Base-by-base conservation (phyloP, 208 protist genomes). In the Trypanosoma theileri region DNA sequence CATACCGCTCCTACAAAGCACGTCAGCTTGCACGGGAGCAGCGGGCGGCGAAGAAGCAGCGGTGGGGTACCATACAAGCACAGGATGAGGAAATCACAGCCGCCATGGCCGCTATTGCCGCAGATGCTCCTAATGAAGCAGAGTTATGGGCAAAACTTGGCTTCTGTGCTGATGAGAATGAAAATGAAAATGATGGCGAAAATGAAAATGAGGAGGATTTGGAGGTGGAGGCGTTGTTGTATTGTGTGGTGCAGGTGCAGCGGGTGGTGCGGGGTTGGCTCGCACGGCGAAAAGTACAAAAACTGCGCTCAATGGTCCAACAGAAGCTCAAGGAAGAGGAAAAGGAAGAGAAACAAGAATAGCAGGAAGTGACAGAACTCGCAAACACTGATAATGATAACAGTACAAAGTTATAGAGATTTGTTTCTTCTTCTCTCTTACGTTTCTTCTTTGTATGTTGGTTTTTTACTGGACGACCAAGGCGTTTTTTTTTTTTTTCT, bases 11-110 rank as follows among this genome's bases (percentile, higher is more conserved):
- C 4, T 71, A 69, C 51, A 56, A 24, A 21, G 72, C 64, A 4
- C 56, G 72, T 19, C 55, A 46, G 12, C 8, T 45, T 17, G 72
- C 51, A 42, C 21, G 17, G 19, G 26, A 42, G 54, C 62, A 65
- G 59, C 63, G 62, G 12, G 46, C 59, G 40, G 70, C 70, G 13
- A 75, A 65, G 48, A 6, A 69, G 31, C 22, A 45, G 24, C 69
- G 69, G 56, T 75, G 70, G 70, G 59, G 14, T 21, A 50, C 52
- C 22, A 65, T 75, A 45, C 70, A 63, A 24, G 70, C 54, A 8
- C 52, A 75, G 44, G 70, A 75, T 51, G 70, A 64, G 54, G 70
- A 75, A 28, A 56, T 75, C 13, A 44, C 63, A 4, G 70, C 70
- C 3, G 70, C 62, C 11, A 46, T 75, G n/a, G 62, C 57, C 40